Evolutionary conservation across 2,329 filamentous ascomycete species (phyloP).

Genomic region (Aureobasidium pullulans): DNA sequence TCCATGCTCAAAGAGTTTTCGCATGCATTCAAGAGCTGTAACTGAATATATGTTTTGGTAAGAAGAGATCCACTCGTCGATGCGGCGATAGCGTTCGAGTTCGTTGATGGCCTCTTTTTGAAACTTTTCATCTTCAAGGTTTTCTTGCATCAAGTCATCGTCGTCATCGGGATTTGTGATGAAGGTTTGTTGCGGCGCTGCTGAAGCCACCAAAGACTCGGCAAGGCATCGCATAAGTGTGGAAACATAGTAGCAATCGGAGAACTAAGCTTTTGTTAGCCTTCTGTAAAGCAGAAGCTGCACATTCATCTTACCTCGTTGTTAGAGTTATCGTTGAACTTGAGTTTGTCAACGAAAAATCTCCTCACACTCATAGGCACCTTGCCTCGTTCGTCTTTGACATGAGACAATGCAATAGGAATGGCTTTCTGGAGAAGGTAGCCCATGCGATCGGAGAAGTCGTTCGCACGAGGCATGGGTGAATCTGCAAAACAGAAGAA

Average conservation of each 20-base stretch:
- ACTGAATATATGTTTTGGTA: slow-evolving; percentile 58
- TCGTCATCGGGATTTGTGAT: slow-evolving; percentile 36
- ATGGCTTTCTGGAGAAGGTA: slow-evolving; percentile 84
- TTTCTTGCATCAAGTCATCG: slow-evolving; percentile 32
- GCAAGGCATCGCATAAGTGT: slow-evolving; percentile 62
- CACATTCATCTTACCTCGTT: slow-evolving; percentile 48
- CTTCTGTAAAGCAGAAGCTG: background rate
- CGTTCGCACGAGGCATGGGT: slow-evolving; percentile 76
- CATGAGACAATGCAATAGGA: slow-evolving; percentile 67
- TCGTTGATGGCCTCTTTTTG: slow-evolving; percentile 52
- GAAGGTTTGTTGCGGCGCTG: slow-evolving; percentile 20
- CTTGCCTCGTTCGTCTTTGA: slow-evolving; percentile 67
- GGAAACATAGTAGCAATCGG: slow-evolving; percentile 83
- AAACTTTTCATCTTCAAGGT: slow-evolving; percentile 44
- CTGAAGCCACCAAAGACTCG: slow-evolving; percentile 42
- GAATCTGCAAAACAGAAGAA: slow-evolving; percentile 79
- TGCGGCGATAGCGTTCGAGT: slow-evolving; percentile 55
- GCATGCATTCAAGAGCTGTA: slow-evolving; percentile 54
- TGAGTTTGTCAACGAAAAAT: slow-evolving; percentile 82
- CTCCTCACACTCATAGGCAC: slow-evolving; percentile 72
- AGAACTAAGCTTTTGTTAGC: slow-evolving; percentile 46
- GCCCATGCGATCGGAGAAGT: slow-evolving; percentile 78
- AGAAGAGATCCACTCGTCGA: slow-evolving; percentile 61
- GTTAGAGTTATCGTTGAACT: slow-evolving; percentile 89
- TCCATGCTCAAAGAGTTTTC: slow-evolving; percentile 46